These are phyloP conservation scores for Limnanthes douglasii DNA, from an alignment of 345 rosid species.

Conservation along the genomic window DNA sequence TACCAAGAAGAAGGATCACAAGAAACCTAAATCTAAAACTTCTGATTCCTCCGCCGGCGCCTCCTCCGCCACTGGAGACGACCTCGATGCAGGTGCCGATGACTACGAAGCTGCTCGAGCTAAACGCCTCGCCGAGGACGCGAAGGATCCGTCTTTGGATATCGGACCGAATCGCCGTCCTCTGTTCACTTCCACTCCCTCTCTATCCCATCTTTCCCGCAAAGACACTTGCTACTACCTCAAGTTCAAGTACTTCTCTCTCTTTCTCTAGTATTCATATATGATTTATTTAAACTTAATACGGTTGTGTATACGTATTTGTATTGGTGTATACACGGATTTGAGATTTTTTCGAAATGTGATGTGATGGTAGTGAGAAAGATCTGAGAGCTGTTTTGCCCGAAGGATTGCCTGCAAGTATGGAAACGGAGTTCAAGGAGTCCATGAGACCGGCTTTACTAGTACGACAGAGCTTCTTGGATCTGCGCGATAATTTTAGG, in stretches of 20 bases:
- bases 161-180: slow-evolving; percentile 55
- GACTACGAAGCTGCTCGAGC: slow-evolving; percentile 37
- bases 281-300: background rate
- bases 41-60: slow-evolving; percentile 15
- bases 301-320: slow-evolving; percentile 2
- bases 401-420: slow-evolving; percentile 72
- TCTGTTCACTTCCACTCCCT: slow-evolving; percentile 50
- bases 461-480: slow-evolving; percentile 66
- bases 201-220: slow-evolving; percentile 51
- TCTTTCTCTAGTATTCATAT: background rate
- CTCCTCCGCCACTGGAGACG: slow-evolving; percentile 13
- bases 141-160: slow-evolving; percentile 46
- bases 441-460: slow-evolving; percentile 67
- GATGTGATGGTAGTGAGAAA: slow-evolving; percentile 21
- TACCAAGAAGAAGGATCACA: slow-evolving; percentile 29
- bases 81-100: slow-evolving; percentile 16
- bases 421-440: slow-evolving; percentile 64
- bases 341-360: background rate
- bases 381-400: slow-evolving; percentile 43
- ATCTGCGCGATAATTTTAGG: slow-evolving; percentile 81
- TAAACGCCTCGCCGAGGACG: slow-evolving; percentile 49
- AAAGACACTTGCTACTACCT: slow-evolving; percentile 54
- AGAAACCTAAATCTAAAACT: slow-evolving; percentile 27
- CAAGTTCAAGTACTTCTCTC: slow-evolving; percentile 37
- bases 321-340: background rate